Evolutionary conservation across 108 stramenopile species (phyloP), one percentile per base, ranked within the genome.

Genomic region (Poteriospumella lacustris): DNA sequence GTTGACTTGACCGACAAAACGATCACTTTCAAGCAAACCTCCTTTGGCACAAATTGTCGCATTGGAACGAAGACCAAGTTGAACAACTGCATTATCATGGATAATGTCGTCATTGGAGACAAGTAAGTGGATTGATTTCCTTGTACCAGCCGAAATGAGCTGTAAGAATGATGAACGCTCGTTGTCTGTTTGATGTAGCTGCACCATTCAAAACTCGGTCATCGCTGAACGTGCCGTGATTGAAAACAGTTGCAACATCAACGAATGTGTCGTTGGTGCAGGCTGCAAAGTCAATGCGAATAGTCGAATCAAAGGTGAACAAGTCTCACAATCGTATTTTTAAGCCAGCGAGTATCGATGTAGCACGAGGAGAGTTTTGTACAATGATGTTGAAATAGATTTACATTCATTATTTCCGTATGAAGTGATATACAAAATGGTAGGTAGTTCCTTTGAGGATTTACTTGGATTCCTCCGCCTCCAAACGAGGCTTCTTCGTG

Each of bases 1-100:
- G 9, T 5, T 12, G 47, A 44, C 3, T 28, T 73, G 38, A 5
- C 44, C 42, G 41, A 39, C 33, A 73, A 73, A 56, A 64, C 29
- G 9, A 33, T 73, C 36, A 73, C 70, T 73, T 5, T 73, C 41
- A 73, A 73, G 70, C 70, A 73, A 56, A 33, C 31, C 42, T 73
- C 70, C 41, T 26, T 73, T 52, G 70, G 70, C 38, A 73, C 26
- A 9, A 56, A 56, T 19, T 9, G 9, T 38, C 26, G 9, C 5
- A 42, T 73, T 56, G 70, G 70, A 42, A 42, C 33, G 3, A 73
- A 42, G 33, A 12, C 41, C 12, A 73, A 73, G 41, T 28, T 73
- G 9, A 73, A 73, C 36, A 73, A 73, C 41, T 73, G 70, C 31
- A 33, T 73, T 56, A 56, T 73, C 41, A 73, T 73, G 70, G 31